These are phyloP conservation scores for Dothistroma septosporum DNA, from an alignment of 2,329 filamentous ascomycete genomes.

Conservation along the genomic window DNA sequence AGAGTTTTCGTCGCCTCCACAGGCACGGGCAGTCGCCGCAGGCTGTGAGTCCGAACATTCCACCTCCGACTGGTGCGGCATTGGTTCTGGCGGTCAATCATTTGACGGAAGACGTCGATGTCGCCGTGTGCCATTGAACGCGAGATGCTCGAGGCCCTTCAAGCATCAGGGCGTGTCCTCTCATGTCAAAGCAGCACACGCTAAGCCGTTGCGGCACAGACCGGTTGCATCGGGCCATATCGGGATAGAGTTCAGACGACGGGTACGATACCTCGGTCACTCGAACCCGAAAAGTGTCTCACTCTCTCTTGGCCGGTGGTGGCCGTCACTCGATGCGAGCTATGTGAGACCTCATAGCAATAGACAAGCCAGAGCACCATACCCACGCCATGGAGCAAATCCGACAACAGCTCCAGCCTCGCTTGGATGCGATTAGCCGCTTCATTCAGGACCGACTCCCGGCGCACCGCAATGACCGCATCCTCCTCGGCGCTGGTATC, in stretches of 20 bases:
- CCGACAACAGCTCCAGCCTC: conserved; percentile 12
- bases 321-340: neutral
- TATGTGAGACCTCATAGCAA: neutral
- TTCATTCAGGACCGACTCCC: conserved; percentile 13
- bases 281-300: neutral
- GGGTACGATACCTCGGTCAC: neutral
- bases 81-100: neutral
- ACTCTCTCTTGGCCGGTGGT: neutral
- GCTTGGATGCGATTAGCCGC: conserved; percentile 7
- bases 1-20: neutral
- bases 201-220: neutral
- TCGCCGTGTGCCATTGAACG: neutral
- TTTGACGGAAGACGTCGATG: neutral
- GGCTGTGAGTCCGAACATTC: too few species aligned
- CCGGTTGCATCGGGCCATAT: neutral
- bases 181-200: neutral
- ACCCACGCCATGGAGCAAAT: conserved; percentile 8
- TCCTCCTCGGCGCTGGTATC: conserved; percentile 17
- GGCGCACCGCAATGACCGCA: conserved; percentile 17
- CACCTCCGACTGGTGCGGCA: too few species aligned
- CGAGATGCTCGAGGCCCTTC: neutral
- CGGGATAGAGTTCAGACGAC: neutral
- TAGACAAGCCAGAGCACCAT: neutral
- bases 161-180: too few species aligned
- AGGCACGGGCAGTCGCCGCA: too few species aligned